phyloP scores from a whole-genome alignment of 805 yeast genomes.

The Ascoidea rubescens region DNA sequence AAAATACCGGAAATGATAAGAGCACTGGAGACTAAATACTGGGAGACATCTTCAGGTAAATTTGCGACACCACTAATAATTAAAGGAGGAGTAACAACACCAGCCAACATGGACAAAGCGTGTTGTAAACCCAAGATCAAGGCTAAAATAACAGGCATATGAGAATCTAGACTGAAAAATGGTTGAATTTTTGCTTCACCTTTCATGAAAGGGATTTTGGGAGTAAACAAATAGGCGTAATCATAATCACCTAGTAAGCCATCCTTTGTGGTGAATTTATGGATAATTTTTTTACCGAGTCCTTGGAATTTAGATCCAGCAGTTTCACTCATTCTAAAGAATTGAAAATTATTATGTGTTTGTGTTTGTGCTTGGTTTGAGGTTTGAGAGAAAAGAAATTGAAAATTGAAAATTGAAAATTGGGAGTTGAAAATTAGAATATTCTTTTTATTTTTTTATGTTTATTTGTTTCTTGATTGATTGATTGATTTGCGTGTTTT shows the following conservation, averaged over 20 bases:
- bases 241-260: conserved; percentile 85
- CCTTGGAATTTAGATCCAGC: conserved; percentile 1
- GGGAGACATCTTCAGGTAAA: conserved; percentile 31
- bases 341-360: too few species aligned
- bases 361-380: too few species aligned
- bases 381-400: too few species aligned
- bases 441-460: too few species aligned
- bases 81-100: conserved; percentile 75
- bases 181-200: conserved; percentile 44
- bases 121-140: conserved; percentile 77
- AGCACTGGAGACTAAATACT: conserved; percentile 59
- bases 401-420: too few species aligned
- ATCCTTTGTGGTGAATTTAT: conserved; percentile 54
- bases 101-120: conserved; percentile 82
- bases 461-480: too few species aligned
- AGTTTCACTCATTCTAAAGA: background rate
- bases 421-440: too few species aligned
- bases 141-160: conserved; percentile 73
- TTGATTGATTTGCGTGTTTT: too few species aligned
- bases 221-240: conserved; percentile 67
- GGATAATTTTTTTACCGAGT: conserved; percentile 10
- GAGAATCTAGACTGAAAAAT: conserved; percentile 68
- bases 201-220: conserved; percentile 55
- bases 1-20: conserved; percentile 60
- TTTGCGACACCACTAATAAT: conserved; percentile 54